These are phyloP conservation scores for Gymnopilus dilepis DNA, from an alignment of 768 basidiomycete species.

Conservation along the genomic window DNA sequence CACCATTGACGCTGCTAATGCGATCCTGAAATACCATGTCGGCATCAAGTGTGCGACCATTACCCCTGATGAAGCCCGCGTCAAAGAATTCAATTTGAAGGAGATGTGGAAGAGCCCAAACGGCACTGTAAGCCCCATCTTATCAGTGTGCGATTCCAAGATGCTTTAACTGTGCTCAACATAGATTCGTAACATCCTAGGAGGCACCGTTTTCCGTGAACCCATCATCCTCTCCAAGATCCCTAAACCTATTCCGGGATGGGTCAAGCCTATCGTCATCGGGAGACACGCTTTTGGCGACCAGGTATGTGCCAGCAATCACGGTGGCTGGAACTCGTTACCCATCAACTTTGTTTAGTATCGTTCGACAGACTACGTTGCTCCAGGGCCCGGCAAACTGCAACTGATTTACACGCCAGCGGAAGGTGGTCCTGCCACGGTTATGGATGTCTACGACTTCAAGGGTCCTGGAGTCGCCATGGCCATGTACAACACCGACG, in stretches of 20 bases:
- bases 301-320: conserved; percentile 54
- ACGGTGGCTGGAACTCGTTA: background rate
- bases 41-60: conserved; percentile 99
- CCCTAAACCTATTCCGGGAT: conserved; percentile 94
- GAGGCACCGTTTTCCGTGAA: conserved; percentile 98
- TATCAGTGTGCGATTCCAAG: too few relatives aligned
- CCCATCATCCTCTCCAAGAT: conserved; percentile 93
- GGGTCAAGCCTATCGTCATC: conserved; percentile 95
- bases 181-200: conserved; percentile 98
- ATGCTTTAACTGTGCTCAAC: too few relatives aligned
- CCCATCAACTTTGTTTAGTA: conserved; percentile 54
- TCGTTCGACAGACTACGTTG: conserved; percentile 91
- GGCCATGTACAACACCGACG: conserved; percentile 99
- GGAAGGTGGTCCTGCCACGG: conserved; percentile 69
- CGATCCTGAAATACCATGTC: conserved; percentile 92
- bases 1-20: conserved; percentile 92
- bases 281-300: conserved; percentile 98
- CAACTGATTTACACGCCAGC: conserved; percentile 89
- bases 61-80: conserved; percentile 96
- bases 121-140: conserved; percentile 79
- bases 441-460: conserved; percentile 91
- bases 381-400: conserved; percentile 91
- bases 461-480: conserved; percentile 91
- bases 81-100: conserved; percentile 96
- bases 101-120: conserved; percentile 99